These are phyloP conservation scores for Aquilaria agallochum DNA, from an alignment of 441 rosid species.

Conservation along the genomic window DNA sequence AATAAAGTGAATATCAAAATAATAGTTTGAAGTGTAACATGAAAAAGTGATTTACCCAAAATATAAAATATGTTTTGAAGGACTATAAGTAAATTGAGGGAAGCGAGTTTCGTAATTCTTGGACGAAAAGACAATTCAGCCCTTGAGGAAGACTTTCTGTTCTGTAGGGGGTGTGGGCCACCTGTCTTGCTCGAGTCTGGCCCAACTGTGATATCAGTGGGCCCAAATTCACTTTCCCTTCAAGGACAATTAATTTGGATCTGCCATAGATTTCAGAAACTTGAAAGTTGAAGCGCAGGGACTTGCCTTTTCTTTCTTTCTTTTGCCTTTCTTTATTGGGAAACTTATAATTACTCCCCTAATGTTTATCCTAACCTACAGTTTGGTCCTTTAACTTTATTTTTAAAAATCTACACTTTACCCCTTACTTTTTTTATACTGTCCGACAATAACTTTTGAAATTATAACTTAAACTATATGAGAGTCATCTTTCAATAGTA, in stretches of 20 bases:
- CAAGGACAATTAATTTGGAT: neutral
- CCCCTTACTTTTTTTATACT: too few species aligned
- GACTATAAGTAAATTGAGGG: too few species aligned
- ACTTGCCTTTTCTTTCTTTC: slow-evolving; percentile 8
- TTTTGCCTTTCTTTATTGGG: neutral
- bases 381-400: too few species aligned
- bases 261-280: neutral
- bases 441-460: too few species aligned
- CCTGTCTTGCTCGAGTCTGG: slow-evolving; percentile 6
- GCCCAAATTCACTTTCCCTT: slow-evolving; percentile 7
- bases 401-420: too few species aligned
- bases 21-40: neutral
- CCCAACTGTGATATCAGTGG: slow-evolving; percentile 16
- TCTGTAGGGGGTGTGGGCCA: slow-evolving; percentile 1
- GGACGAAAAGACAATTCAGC: slow-evolving; percentile 15
- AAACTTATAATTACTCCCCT: too few species aligned
- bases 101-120: neutral
- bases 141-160: neutral
- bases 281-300: neutral
- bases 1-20: too few species aligned
- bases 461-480: too few species aligned
- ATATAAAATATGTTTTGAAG: too few species aligned
- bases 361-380: too few species aligned
- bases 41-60: neutral
- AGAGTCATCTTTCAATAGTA: too few species aligned